Base-by-base conservation (phyloP, 805 yeast genomes). In the Pichia pseudocactophila region DNA sequence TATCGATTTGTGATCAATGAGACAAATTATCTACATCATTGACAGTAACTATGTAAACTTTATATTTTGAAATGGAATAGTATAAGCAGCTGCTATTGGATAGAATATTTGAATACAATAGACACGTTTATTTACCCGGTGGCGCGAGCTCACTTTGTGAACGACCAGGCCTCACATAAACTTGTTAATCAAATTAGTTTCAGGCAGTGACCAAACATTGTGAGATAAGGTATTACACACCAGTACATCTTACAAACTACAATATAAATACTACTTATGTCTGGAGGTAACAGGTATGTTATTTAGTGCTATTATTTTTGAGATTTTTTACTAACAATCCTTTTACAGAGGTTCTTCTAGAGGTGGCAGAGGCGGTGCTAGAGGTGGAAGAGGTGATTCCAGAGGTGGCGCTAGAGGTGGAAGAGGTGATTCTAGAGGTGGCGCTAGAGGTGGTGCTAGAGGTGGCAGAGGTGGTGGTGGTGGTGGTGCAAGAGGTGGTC, bases 371-470 rank as follows among this genome's bases (percentile, higher is more conserved):
- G 41, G 42, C 9, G 37, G 42, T 1, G 16, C 35, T n/a, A 26
- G 39, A 17, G 36, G 46, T 3, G 39, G 42, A 7, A 20, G 39
- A 18, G 35, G 43, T 12, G 19, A 42, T 17, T 39, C 41, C 13
- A 22, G 43, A 22, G 30, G 36, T 22, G 44, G 43, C 18, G 44
- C 39, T 3, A 26, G 45, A 10, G 49, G 50, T 10, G 47, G 41
- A 20, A 33, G 54, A 41, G 50, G 55, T 26, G 48, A 53, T 32
- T 33, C 41, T 2, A 37, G 51, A 32, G 52, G 56, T 18, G 49
- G 49, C 26, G 18, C 31, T 9, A 36, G 38, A 36, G 31, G 38
- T 36, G 37, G 30, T 4, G 10, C n/a, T 18, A 17, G 42, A 22
- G 42, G 48, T 5, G 40, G 35, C 12, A 18, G 30, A 19, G 40